These are phyloP conservation scores for Incumbomyces lentus DNA, from an alignment of 2,329 filamentous ascomycete species.

Conservation along the genomic window DNA sequence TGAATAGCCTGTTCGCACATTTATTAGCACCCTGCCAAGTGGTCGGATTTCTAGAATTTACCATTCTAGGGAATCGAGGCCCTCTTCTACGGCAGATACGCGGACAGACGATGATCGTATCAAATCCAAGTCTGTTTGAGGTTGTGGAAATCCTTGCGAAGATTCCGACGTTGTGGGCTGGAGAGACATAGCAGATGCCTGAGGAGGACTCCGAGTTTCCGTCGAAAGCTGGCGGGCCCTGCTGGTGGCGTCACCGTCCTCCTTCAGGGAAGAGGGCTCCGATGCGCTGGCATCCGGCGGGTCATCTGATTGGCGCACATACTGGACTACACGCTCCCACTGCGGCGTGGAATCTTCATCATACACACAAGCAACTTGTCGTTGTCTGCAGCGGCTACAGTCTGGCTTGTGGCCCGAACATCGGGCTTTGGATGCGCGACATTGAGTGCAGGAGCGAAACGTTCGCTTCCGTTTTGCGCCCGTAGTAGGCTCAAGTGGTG, in stretches of 20 bases:
- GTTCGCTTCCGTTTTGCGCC: slow-evolving; percentile 5
- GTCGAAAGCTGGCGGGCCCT: background rate
- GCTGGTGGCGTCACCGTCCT: background rate
- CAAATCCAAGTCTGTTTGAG: background rate
- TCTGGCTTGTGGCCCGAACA: slow-evolving; percentile 1
- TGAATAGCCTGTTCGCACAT: slow-evolving; percentile 3
- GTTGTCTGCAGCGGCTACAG: slow-evolving; percentile 2
- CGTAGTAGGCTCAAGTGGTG: background rate
- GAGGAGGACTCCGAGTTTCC: background rate
- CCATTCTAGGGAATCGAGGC: slow-evolving; percentile 6
- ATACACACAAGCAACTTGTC: slow-evolving; percentile 2
- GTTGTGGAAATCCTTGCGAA: background rate
- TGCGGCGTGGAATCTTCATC: slow-evolving; percentile 5
- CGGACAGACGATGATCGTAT: slow-evolving; percentile 1
- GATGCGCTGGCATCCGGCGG: background rate
- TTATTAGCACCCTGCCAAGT: background rate
- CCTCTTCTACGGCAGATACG: background rate
- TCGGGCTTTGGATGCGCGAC: slow-evolving; percentile 8
- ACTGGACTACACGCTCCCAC: slow-evolving; percentile 6
- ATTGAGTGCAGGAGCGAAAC: slow-evolving; percentile 7
- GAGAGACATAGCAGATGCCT: background rate
- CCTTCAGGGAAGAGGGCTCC: background rate
- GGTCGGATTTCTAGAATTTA: background rate
- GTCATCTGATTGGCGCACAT: slow-evolving; percentile 1
- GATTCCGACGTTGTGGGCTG: background rate